phyloP scores from a whole-genome alignment of 2,329 filamentous ascomycete species.

The Hypoxylon sp. region DNA sequence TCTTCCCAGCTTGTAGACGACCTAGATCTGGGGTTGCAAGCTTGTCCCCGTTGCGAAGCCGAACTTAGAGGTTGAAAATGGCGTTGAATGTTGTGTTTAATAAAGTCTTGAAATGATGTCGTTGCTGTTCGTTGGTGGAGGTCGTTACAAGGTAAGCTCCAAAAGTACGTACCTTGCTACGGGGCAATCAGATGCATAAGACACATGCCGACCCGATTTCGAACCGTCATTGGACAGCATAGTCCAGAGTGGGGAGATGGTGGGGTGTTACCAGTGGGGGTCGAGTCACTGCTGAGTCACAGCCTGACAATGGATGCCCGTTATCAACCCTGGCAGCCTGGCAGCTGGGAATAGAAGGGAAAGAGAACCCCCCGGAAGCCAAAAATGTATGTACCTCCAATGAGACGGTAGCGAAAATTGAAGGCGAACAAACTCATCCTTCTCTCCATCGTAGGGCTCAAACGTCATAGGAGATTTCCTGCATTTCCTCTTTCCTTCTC shows the following conservation, averaged over 20 bases:
- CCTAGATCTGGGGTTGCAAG: slow-evolving; percentile 17
- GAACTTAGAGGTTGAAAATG: slow-evolving; percentile 15
- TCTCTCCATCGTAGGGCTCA: slow-evolving; percentile 31
- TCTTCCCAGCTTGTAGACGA: slow-evolving; percentile 19
- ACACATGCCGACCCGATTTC: slow-evolving; percentile 16
- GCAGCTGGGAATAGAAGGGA: slow-evolving; percentile 9
- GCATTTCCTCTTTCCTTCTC: slow-evolving; percentile 22
- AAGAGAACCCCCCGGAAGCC: slow-evolving; percentile 24
- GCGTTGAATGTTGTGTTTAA: slow-evolving; percentile 7
- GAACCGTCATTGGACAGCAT: slow-evolving; percentile 20
- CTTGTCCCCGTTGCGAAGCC: slow-evolving; percentile 26
- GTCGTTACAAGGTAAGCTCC: slow-evolving; percentile 29
- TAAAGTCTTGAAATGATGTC: slow-evolving; percentile 16
- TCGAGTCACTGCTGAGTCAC: slow-evolving; percentile 23
- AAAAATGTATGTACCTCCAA: slow-evolving; percentile 26
- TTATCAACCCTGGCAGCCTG: slow-evolving; percentile 22
- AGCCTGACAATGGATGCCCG: slow-evolving; percentile 2
- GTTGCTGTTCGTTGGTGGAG: slow-evolving; percentile 19
- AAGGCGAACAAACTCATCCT: slow-evolving; percentile 33
- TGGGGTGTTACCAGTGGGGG: slow-evolving; percentile 24
- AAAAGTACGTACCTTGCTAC: slow-evolving; percentile 30
- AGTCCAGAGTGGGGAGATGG: background rate
- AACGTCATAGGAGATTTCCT: slow-evolving; percentile 40
- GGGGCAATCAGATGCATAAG: slow-evolving; percentile 18
- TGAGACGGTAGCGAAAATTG: slow-evolving; percentile 26